These are phyloP conservation scores for Verticillium nonalfalfae DNA, from an alignment of 2,329 filamentous ascomycete species.

Conservation along the genomic window DNA sequence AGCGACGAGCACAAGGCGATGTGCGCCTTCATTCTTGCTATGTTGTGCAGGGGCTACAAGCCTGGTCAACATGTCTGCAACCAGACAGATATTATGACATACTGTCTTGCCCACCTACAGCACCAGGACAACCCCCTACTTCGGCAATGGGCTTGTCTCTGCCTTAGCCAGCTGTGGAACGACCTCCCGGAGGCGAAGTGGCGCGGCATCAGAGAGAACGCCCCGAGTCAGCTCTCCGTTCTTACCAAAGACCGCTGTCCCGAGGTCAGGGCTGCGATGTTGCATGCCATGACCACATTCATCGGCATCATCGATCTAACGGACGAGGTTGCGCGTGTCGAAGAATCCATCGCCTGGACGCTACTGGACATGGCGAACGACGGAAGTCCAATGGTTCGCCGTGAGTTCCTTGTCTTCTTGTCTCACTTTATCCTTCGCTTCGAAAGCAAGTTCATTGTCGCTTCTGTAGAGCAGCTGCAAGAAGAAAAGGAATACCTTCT, in stretches of 20 bases:
- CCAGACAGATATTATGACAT: constrained; percentile 82
- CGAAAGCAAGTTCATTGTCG: constrained; percentile 85
- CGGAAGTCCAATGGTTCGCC: constrained; percentile 88
- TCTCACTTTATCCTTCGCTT: constrained; percentile 88
- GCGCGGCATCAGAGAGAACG: constrained; percentile 85
- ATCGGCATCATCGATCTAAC: constrained; percentile 89
- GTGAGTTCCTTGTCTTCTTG: constrained; percentile 88
- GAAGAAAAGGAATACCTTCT: constrained; percentile 71
- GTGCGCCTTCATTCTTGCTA: constrained; percentile 96
- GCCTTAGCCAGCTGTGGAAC: constrained; percentile 90
- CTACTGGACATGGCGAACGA: constrained; percentile 89
- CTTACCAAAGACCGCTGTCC: constrained; percentile 81
- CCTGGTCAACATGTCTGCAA: constrained; percentile 90
- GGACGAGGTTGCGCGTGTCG: constrained; percentile 82
- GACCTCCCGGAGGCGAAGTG: constrained; percentile 91
- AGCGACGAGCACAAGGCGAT: constrained; percentile 94
- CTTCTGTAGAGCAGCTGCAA: constrained; percentile 81
- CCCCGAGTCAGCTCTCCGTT: constrained; percentile 72
- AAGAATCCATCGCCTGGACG: constrained; percentile 84
- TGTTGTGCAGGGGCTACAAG: constrained; percentile 93
- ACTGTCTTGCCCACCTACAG: constrained; percentile 74
- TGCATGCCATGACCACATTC: constrained; percentile 91
- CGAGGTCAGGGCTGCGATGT: constrained; percentile 88
- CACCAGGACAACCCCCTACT: constrained; percentile 85
- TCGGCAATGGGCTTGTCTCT: constrained; percentile 92